Evolutionary conservation across 257 asterid species (phyloP).

Genomic region (Thymus quinquecostatus): DNA sequence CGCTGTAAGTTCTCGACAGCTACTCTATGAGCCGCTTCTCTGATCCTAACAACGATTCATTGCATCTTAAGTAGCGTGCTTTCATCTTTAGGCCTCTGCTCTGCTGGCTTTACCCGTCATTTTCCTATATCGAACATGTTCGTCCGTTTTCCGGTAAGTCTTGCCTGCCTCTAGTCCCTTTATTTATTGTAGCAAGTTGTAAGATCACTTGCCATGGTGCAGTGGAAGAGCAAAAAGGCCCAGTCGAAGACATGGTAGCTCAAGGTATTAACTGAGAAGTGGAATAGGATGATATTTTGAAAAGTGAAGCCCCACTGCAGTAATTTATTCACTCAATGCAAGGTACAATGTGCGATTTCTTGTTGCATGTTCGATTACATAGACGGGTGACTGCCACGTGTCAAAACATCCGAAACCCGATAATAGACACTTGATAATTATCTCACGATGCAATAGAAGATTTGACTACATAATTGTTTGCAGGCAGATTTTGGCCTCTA

Average conservation of each 20-base stretch:
- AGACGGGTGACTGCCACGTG: too few species aligned
- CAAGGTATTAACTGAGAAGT: constrained; percentile 45
- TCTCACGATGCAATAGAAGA: too few species aligned
- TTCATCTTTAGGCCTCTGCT: constrained; percentile 66
- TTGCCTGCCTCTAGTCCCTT: neutral
- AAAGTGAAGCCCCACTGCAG: constrained; percentile 32
- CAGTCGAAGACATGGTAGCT: constrained; percentile 35
- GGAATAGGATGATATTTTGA: constrained; percentile 48
- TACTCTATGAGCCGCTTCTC: constrained; percentile 21
- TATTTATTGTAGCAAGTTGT: neutral
- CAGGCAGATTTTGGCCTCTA: constrained; percentile 2
- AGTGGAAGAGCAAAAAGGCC: constrained; percentile 51
- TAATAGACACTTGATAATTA: too few species aligned
- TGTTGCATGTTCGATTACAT: neutral
- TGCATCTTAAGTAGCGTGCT: constrained; percentile 19
- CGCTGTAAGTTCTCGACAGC: constrained; percentile 51
- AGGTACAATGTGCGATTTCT: neutral
- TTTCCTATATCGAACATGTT: constrained; percentile 44
- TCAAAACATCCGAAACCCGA: too few species aligned
- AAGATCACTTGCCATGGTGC: constrained; percentile 27
- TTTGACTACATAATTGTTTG: neutral
- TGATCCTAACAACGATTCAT: neutral
- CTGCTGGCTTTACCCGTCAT: constrained; percentile 74
- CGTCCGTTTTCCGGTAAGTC: constrained; percentile 63
- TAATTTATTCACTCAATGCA: neutral